Evolutionary conservation across 208 protist genomes (phyloP), one percentile per base, ranked within the genome.

Genomic region (Histomonas meleagridis): DNA sequence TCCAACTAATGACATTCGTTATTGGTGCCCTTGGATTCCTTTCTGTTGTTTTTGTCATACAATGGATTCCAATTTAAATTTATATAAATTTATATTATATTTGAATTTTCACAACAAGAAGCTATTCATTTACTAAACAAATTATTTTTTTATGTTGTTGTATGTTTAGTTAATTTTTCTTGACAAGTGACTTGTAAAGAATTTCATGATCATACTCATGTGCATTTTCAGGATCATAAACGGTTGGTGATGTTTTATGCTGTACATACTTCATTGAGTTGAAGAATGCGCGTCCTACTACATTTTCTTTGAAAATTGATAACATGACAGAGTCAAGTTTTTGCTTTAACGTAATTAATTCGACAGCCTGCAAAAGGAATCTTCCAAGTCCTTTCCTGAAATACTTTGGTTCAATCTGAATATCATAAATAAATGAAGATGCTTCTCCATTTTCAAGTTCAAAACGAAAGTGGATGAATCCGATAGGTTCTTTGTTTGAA

Each of bases 21-120:
- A 86, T 86, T 55, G 76, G 76, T 0, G 1, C 38, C 18, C 26
- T 86, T 38, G 76, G 76, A 14, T 86, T 86, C 18, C n/a, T 46
- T 12, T 43, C 40, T 1, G 21, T 86, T 9, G 55, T 86, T 55
- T 55, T 86, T 55, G 46, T 86, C 38, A 16, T 55, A 16, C 76
- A 86, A 57, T 86, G 76, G 76, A 5, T 86, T 32, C 76, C 76
- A 86, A 18, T 86, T 28, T n/a, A 86, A 9, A 57, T 55, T 55
- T 72, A 72, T 43, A 12, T 28, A 69, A 7, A 9, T 35, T 69
- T 32, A 28, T 69, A 69, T 23, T 60, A 60, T 23, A 60, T 60
- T 18, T 60, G 9, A 18, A 23, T 60, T 9, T 60, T 60, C 53
- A 60, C n/a, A n/a, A n/a, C n/a, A n/a, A n/a, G n/a, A n/a, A n/a